Conservation (phyloP, 768 basidiomycete species). For the Dentipellis sp. region DNA sequence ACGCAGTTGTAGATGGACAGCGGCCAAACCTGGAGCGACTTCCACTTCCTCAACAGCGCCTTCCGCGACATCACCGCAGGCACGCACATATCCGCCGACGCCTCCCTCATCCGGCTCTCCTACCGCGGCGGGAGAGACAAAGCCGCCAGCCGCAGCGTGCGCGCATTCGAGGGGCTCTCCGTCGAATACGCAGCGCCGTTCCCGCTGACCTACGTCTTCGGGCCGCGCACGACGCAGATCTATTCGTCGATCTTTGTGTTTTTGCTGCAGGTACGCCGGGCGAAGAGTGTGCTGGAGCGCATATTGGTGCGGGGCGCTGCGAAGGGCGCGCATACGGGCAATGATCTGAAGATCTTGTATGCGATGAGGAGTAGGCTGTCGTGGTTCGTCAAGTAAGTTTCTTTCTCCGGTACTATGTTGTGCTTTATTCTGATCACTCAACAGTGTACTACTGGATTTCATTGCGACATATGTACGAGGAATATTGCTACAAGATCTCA, state of each 20-base stretch:
- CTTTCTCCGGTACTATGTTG: neutral
- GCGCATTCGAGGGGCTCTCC: slow-evolving; percentile 53
- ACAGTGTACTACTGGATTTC: slow-evolving; percentile 58
- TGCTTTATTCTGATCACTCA: neutral
- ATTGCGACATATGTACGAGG: slow-evolving; percentile 58
- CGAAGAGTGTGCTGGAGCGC: slow-evolving; percentile 61
- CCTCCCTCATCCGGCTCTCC: slow-evolving; percentile 63
- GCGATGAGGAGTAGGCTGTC: slow-evolving; percentile 68
- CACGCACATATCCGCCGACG: slow-evolving; percentile 49
- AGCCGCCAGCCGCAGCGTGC: slow-evolving; percentile 44
- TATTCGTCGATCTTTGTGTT: slow-evolving; percentile 67
- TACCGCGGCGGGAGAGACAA: slow-evolving; percentile 44
- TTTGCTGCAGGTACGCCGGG: slow-evolving; percentile 63
- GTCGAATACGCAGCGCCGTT: slow-evolving; percentile 81
- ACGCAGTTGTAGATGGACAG: slow-evolving; percentile 52
- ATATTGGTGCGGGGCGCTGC: slow-evolving; percentile 53
- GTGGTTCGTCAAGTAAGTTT: slow-evolving; percentile 80
- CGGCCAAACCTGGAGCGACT: slow-evolving; percentile 65
- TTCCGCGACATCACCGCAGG: slow-evolving; percentile 57
- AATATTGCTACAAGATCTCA: neutral
- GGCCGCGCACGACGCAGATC: slow-evolving; percentile 39
- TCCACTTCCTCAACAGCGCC: slow-evolving; percentile 75
- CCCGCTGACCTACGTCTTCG: slow-evolving; percentile 72
- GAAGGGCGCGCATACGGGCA: slow-evolving; percentile 23
- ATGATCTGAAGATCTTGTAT: slow-evolving; percentile 62